Percentiles rank a stretch among this genome's conserved stretches.
phyloP scores from a whole-genome alignment of 2,329 filamentous ascomycete genomes.

The Lachnellula subtilissima region DNA sequence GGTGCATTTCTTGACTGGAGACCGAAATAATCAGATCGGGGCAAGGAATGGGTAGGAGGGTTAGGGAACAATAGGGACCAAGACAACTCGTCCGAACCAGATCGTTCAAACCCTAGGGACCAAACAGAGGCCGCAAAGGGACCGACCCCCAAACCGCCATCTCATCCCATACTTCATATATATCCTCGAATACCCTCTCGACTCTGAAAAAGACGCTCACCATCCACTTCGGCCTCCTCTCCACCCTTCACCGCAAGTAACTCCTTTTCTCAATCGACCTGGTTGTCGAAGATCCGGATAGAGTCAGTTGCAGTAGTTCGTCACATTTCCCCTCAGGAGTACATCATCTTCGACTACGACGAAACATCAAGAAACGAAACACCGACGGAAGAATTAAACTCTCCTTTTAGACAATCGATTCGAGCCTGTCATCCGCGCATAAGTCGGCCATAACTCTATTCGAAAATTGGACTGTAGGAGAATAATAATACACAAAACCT shows the following conservation, averaged over 20 bases:
- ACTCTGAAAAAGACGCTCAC: not conserved
- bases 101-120: not conserved
- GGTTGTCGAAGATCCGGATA: slow-evolving; percentile 8
- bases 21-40: slow-evolving; percentile 17
- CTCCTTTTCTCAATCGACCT: slow-evolving; percentile 4
- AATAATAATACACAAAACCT: no score
- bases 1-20: slow-evolving; percentile 18
- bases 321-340: slow-evolving; percentile 20
- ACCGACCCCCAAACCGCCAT: not conserved
- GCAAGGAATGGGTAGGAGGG: slow-evolving; percentile 3
- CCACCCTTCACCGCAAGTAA: not conserved
- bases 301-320: slow-evolving; percentile 7
- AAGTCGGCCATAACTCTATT: not conserved
- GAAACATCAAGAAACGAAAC: slow-evolving; percentile 26
- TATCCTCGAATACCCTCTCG: slow-evolving; percentile 4
- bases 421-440: slow-evolving; percentile 2
- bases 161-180: slow-evolving; percentile 8
- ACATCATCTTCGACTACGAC: slow-evolving; percentile 14
- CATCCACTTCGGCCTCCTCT: not conserved
- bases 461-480: no score
- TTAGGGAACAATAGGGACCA: slow-evolving; percentile 1
- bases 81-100: slow-evolving; percentile 6
- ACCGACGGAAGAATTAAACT: slow-evolving; percentile 10
- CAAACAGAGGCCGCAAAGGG: slow-evolving; percentile 2
- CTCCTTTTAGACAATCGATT: slow-evolving; percentile 1